Base-by-base conservation (phyloP, 2,329 filamentous ascomycete genomes). In the Colletotrichum abscissum region DNA sequence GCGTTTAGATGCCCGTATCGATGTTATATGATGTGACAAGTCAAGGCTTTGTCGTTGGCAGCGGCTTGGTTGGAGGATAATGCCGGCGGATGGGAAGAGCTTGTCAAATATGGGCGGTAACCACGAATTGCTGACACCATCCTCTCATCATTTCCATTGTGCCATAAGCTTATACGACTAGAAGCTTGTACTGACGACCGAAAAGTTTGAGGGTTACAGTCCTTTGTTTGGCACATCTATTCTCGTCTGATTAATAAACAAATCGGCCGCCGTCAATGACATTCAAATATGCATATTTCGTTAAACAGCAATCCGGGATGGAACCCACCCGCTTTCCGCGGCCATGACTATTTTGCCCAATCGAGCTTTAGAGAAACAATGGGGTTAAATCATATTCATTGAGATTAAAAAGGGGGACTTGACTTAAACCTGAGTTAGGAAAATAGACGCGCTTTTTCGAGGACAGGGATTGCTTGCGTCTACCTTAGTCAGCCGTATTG, bases 401-500 rank as follows among this genome's bases (percentile, higher is more conserved):
- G 24, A 30, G 26, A 63, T 19, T 16, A 58, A 58, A 46, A 46
- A 8, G 42, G 16, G 42, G 42, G 5, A 49, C 42, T 7, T n/a
- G 4, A 11, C 12, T 11, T 35, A 3, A 9, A 35, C 33, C 5
- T 35, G n/a, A 49, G n/a, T n/a, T 28, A 3, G 26, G 46, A 54
- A 30, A n/a, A 16, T 26, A 56, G 16, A 22, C 16, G 28, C 12
- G 42, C 42, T 6, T 14, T n/a, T 22, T 22, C 58, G 26, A n/a
- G 64, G 49, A 52, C 69, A 72, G 63, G 68, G 68, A 26, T 38
- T 3, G 8, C 16, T 46, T 6, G 28, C 5, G 28, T 19, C 4
- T 26, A 26, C 26, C 26, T 64, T 69, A 55, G 65, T 69, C 54
- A 72, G 58, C 49, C 22, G 42, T 24, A 12, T 54, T 16, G 19